A percentile compares a stretch with the other conserved stretches of the same genome.
These are phyloP conservation scores for Licmophora abbreviata DNA, from an alignment of 108 stramenopile species.

Conservation along the genomic window DNA sequence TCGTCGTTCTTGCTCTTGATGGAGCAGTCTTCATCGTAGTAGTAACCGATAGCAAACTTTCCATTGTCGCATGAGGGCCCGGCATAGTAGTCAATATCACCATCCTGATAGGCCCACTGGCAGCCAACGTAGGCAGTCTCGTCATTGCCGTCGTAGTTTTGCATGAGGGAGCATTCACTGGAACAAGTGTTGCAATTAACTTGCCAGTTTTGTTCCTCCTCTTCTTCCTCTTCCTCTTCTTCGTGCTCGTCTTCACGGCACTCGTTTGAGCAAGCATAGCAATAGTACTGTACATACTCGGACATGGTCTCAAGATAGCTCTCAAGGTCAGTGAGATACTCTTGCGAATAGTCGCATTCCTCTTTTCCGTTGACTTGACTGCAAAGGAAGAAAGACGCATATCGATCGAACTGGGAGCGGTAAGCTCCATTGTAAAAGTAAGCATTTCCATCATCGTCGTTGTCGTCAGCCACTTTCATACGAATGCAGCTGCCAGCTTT, in stretches of 20 bases:
- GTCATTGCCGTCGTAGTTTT: conserved; percentile 17
- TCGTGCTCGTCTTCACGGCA: conserved; percentile 20
- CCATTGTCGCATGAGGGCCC: conserved; percentile 40
- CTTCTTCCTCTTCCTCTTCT: conserved; percentile 8
- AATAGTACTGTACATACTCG: conserved; percentile 21
- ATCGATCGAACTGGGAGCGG: conserved; percentile 28
- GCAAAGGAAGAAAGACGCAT: conserved; percentile 39
- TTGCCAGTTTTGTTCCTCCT: conserved; percentile 4
- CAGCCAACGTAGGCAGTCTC: conserved; percentile 41
- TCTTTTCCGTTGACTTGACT: conserved; percentile 4
- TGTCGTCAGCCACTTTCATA: conserved; percentile 1
- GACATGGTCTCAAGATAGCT: conserved; percentile 17
- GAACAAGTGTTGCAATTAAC: conserved; percentile 23
- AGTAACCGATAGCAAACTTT: conserved; percentile 29
- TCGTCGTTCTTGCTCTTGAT: conserved; percentile 28
- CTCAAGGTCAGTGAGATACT: conserved; percentile 31
- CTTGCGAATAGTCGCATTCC: conserved; percentile 27
- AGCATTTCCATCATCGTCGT: conserved; percentile 42
- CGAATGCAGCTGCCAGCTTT: background rate
- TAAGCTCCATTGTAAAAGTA: conserved; percentile 53
- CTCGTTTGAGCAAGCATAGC: conserved; percentile 12
- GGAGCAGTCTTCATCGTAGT: conserved; percentile 54
- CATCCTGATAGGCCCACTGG: conserved; percentile 20
- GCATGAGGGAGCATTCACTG: conserved; percentile 9
- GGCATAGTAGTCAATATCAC: conserved; percentile 37